A percentile compares a stretch with the other conserved stretches of the same genome.
These are phyloP conservation scores for Solanum bulbocastanum DNA, from an alignment of 257 asterid species.

Conservation along the genomic window DNA sequence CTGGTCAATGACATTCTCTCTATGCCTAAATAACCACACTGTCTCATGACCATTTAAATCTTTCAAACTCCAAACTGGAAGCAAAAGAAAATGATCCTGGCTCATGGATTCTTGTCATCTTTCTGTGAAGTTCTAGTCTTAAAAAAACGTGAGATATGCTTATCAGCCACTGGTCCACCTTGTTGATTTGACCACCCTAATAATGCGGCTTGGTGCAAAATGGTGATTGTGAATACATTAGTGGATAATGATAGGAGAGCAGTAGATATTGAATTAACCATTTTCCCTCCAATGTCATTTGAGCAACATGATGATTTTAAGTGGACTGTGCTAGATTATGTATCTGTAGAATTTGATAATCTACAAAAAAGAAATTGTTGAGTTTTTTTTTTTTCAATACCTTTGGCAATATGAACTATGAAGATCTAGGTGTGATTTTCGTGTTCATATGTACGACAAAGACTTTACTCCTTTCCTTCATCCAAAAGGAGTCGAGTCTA, in stretches of 20 bases:
- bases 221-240: background rate
- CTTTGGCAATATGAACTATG: background rate
- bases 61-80: background rate
- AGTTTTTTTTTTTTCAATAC: background rate
- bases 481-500: background rate
- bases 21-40: background rate
- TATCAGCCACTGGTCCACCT: background rate
- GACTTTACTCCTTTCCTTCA: background rate
- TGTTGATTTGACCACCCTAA: background rate
- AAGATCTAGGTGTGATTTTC: background rate
- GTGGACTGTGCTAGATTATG: background rate
- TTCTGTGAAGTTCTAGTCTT: background rate
- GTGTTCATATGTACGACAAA: background rate
- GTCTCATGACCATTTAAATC: background rate
- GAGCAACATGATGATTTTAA: background rate
- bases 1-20: background rate
- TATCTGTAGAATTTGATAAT: background rate
- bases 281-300: background rate
- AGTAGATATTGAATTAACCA: background rate
- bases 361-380: background rate
- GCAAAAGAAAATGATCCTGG: background rate
- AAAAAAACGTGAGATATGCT: background rate
- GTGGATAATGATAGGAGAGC: background rate
- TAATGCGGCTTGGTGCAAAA: background rate
- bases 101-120: background rate